Conservation (phyloP, 805 yeast genomes). For the Metschnikowia kunwiensis region DNA sequence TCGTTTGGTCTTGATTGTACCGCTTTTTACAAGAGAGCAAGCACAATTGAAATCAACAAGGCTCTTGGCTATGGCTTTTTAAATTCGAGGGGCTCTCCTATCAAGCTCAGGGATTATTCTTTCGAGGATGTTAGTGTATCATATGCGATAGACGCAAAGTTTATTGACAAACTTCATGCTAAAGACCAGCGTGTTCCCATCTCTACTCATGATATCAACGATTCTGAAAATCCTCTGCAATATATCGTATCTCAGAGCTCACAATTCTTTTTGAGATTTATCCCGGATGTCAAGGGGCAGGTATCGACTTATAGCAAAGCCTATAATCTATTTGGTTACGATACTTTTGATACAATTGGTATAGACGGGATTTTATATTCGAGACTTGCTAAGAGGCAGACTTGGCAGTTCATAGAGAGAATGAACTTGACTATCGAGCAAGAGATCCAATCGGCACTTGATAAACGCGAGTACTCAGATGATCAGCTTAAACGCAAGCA, state of each 20-base stretch:
- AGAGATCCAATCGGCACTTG: slow-evolving; percentile 35
- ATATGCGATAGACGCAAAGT: slow-evolving; percentile 53
- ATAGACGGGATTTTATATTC: slow-evolving; percentile 34
- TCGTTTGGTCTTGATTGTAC: slow-evolving; percentile 40
- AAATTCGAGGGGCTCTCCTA: slow-evolving; percentile 50
- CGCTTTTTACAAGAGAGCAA: slow-evolving; percentile 35
- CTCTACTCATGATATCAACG: slow-evolving; percentile 36
- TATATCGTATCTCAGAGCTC: slow-evolving; percentile 35
- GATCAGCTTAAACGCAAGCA: slow-evolving; percentile 36
- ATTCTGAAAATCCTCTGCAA: slow-evolving; percentile 29
- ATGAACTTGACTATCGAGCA: slow-evolving; percentile 31
- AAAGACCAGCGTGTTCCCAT: slow-evolving; percentile 29
- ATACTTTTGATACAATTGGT: slow-evolving; percentile 30
- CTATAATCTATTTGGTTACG: slow-evolving; percentile 23
- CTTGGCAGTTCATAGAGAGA: slow-evolving; percentile 33
- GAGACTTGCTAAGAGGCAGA: slow-evolving; percentile 23
- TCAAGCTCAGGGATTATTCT: slow-evolving; percentile 46
- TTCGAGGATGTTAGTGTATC: slow-evolving; percentile 45
- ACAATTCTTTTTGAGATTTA: slow-evolving; percentile 38
- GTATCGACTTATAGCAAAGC: slow-evolving; percentile 26
- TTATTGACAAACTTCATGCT: slow-evolving; percentile 45
- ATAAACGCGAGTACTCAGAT: slow-evolving; percentile 23
- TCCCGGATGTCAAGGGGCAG: slow-evolving; percentile 36
- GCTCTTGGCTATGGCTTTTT: slow-evolving; percentile 55
- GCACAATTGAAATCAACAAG: slow-evolving; percentile 33